A percentile compares a stretch with the other conserved stretches of the same genome.
Conservation (phyloP, 148 eudicot species). For the Rhododendron ovatum region DNA sequence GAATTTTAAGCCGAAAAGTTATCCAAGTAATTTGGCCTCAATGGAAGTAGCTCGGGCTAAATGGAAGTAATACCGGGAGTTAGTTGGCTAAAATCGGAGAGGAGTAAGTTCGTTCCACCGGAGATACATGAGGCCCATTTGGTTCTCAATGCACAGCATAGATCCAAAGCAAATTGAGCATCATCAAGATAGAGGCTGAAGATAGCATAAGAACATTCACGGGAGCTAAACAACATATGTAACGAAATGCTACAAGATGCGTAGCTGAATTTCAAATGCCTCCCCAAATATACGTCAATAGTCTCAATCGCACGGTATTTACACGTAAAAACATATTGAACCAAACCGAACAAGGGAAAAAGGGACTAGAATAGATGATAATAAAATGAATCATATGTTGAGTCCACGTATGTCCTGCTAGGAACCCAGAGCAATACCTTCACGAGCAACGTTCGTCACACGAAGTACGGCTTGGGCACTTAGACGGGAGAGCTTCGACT, state of each 20-base stretch:
- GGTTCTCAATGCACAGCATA: background rate
- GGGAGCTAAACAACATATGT: background rate
- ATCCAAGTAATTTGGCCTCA: background rate
- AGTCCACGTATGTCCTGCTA: constrained; percentile 14
- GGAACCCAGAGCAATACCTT: constrained; percentile 33
- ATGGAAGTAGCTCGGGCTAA: too few species aligned
- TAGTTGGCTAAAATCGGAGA: background rate
- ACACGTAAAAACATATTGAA: constrained; percentile 9
- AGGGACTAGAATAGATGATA: background rate
- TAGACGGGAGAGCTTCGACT: constrained; percentile 53
- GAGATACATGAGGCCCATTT: background rate
- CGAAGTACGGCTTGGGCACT: constrained; percentile 70
- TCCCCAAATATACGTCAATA: constrained; percentile 8
- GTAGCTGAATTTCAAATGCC: constrained; percentile 8
- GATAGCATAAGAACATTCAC: background rate
- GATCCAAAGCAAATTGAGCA: background rate
- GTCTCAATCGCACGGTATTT: constrained; percentile 9
- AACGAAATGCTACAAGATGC: background rate
- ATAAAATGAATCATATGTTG: background rate
- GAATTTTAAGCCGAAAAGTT: background rate
- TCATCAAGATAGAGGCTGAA: background rate
- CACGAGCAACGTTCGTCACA: constrained; percentile 43
- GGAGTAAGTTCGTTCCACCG: background rate
- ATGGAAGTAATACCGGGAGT: too few species aligned
- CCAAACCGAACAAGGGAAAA: background rate